A percentile compares a stretch with the other conserved stretches of the same genome.
phyloP scores from a whole-genome alignment of 2,329 filamentous ascomycete genomes.

The Talaromyces verruculosus region DNA sequence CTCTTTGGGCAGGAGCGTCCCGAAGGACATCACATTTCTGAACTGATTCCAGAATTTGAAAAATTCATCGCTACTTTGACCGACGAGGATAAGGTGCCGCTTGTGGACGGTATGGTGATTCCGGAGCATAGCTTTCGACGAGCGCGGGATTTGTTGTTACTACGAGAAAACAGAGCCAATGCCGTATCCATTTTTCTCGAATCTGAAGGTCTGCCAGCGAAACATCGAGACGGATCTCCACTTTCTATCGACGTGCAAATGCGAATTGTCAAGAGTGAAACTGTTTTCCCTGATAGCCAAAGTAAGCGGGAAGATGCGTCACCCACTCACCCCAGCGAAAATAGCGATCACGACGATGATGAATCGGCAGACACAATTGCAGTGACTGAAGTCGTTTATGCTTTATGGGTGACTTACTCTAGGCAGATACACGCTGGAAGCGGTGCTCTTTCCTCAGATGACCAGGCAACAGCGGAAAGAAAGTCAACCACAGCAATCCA shows the following conservation, averaged over 20 bases:
- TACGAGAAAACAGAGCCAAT: constrained; percentile 80
- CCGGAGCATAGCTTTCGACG: constrained; percentile 94
- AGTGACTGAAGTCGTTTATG: constrained; percentile 82
- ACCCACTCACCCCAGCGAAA: neutral
- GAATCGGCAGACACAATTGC: constrained; percentile 37
- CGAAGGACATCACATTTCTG: constrained; percentile 74
- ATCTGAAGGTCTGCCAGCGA: constrained; percentile 79
- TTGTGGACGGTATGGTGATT: constrained; percentile 93
- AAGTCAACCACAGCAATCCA: constrained; percentile 66
- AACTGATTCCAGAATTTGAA: constrained; percentile 84
- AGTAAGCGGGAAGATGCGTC: constrained; percentile 64
- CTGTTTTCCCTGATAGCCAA: constrained; percentile 58
- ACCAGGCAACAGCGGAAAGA: constrained; percentile 62
- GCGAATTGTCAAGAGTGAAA: constrained; percentile 90
- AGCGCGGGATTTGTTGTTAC: constrained; percentile 77
- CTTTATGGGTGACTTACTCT: constrained; percentile 96
- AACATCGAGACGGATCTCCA: constrained; percentile 85
- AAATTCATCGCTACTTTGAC: constrained; percentile 76
- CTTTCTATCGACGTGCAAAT: constrained; percentile 95
- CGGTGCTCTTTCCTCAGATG: constrained; percentile 54
- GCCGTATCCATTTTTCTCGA: constrained; percentile 75
- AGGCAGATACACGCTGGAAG: constrained; percentile 80
- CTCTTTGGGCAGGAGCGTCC: constrained; percentile 86
- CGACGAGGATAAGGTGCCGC: constrained; percentile 78
- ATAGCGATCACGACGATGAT: constrained; percentile 35